Conservation (phyloP, 768 basidiomycete genomes). For the Tulasnella sp. region DNA sequence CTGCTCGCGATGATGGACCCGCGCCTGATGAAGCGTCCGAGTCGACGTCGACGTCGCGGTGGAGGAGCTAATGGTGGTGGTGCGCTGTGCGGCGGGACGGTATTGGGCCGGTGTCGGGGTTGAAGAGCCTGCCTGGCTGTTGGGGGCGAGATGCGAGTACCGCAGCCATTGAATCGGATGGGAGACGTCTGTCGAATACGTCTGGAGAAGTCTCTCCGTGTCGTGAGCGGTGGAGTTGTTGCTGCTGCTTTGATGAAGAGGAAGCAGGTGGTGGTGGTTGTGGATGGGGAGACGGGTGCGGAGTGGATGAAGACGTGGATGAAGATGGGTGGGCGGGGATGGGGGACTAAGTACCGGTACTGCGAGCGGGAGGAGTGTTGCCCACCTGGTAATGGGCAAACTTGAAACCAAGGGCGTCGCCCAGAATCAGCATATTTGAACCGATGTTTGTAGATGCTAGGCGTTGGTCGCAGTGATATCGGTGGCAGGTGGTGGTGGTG, state of each 20-base stretch:
- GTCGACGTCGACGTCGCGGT: conserved; percentile 56
- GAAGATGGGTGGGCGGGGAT: conserved; percentile 17
- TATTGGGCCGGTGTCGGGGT: conserved; percentile 66
- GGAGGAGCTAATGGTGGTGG: conserved; percentile 28
- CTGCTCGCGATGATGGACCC: conserved; percentile 30
- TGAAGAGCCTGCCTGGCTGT: conserved; percentile 53
- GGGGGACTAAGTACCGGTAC: too few relatives aligned
- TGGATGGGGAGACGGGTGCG: conserved; percentile 32
- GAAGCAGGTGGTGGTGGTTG: conserved; percentile 34
- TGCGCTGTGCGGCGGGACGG: conserved; percentile 51
- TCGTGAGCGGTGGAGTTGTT: conserved; percentile 31
- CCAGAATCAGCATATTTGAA: too few relatives aligned
- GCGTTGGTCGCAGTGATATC: too few relatives aligned
- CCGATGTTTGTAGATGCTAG: too few relatives aligned
- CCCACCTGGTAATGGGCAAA: too few relatives aligned
- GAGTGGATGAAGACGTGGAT: too few relatives aligned
- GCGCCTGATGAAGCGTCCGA: conserved; percentile 57
- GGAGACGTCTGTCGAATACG: conserved; percentile 66
- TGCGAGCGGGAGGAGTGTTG: too few relatives aligned
- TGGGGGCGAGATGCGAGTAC: conserved; percentile 63
- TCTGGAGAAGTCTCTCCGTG: conserved; percentile 38
- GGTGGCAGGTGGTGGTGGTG: too few relatives aligned
- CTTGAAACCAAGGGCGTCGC: too few relatives aligned
- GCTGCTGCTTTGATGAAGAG: conserved; percentile 31
- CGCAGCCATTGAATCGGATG: conserved; percentile 36